phyloP scores from a whole-genome alignment of 768 basidiomycete genomes.

The Serendipita vermifera region DNA sequence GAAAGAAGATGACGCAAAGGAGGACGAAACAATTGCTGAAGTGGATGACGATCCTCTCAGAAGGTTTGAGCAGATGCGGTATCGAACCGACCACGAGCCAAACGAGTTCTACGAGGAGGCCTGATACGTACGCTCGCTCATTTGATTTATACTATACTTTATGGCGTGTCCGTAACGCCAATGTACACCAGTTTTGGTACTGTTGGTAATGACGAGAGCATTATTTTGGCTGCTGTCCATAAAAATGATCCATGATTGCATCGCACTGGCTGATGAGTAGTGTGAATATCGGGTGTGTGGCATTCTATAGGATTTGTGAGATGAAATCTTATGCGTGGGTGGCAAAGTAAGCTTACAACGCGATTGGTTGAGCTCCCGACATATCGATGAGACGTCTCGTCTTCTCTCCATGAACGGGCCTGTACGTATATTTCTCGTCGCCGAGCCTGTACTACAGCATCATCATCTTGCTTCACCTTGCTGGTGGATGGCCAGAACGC shows the following conservation, averaged over 20 bases:
- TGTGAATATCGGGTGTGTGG: slow-evolving; percentile 69
- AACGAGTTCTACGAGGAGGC: slow-evolving; percentile 59
- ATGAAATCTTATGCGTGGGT: background rate
- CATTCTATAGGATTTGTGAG: slow-evolving; percentile 40
- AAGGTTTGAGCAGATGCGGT: slow-evolving; percentile 20
- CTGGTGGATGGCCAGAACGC: background rate
- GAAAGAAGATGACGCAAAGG: slow-evolving; percentile 37
- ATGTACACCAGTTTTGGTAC: too few relatives aligned
- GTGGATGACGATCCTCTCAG: slow-evolving; percentile 30
- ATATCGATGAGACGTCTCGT: slow-evolving; percentile 36
- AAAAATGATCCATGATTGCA: slow-evolving; percentile 59
- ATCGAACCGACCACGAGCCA: slow-evolving; percentile 30
- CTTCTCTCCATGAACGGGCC: slow-evolving; percentile 54
- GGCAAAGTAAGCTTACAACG: slow-evolving; percentile 34
- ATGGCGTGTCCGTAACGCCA: too few relatives aligned
- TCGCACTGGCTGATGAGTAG: slow-evolving; percentile 55
- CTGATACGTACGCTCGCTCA: slow-evolving; percentile 13
- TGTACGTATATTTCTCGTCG: slow-evolving; percentile 16
- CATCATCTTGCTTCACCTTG: background rate
- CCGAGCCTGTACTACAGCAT: background rate
- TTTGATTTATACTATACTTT: too few relatives aligned
- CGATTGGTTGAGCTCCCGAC: slow-evolving; percentile 52
- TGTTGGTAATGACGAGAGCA: too few relatives aligned
- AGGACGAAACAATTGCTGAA: slow-evolving; percentile 20
- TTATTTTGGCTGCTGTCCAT: slow-evolving; percentile 33